These are phyloP conservation scores for Pyrrhoderma noxium DNA, from an alignment of 1,284 basidiomycete species.

Conservation along the genomic window DNA sequence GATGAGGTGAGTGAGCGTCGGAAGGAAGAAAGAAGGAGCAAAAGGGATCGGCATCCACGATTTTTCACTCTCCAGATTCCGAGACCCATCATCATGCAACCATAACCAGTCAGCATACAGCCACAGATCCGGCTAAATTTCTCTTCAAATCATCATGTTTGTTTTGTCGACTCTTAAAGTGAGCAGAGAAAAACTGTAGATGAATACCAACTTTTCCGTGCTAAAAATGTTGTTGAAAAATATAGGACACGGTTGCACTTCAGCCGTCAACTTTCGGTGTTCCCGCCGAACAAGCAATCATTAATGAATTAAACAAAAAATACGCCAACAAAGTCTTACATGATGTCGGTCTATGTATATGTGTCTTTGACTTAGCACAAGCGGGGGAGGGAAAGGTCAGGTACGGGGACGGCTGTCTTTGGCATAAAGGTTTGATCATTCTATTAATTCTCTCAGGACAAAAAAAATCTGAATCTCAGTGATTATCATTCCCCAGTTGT, in stretches of 20 bases:
- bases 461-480: not conserved
- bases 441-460: not conserved
- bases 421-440: slow-evolving; percentile 74
- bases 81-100: not conserved
- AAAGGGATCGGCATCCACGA: slow-evolving; percentile 1
- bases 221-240: no score
- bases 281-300: slow-evolving; percentile 66
- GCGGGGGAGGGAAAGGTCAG: slow-evolving; percentile 88
- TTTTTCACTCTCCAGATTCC: not conserved
- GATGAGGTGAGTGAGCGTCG: not conserved
- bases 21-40: slow-evolving; percentile 2
- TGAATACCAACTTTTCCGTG: not conserved
- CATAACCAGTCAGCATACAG: not conserved
- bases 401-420: slow-evolving; percentile 91
- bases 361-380: slow-evolving; percentile 80
- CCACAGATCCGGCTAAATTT: not conserved
- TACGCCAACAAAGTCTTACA: slow-evolving; percentile 93
- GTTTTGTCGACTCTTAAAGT: slow-evolving; percentile 54
- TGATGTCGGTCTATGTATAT: slow-evolving; percentile 86
- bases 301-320: slow-evolving; percentile 82
- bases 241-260: slow-evolving; percentile 70
- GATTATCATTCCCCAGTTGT: slow-evolving; percentile 46
- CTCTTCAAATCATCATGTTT: slow-evolving; percentile 39
- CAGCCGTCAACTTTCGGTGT: slow-evolving; percentile 70
- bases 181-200: slow-evolving; percentile 9